Percentiles rank a stretch among this genome's conserved stretches.
Evolutionary conservation across 2,329 filamentous ascomycete genomes (phyloP).

Genomic region (Aspergillus udagawae): DNA sequence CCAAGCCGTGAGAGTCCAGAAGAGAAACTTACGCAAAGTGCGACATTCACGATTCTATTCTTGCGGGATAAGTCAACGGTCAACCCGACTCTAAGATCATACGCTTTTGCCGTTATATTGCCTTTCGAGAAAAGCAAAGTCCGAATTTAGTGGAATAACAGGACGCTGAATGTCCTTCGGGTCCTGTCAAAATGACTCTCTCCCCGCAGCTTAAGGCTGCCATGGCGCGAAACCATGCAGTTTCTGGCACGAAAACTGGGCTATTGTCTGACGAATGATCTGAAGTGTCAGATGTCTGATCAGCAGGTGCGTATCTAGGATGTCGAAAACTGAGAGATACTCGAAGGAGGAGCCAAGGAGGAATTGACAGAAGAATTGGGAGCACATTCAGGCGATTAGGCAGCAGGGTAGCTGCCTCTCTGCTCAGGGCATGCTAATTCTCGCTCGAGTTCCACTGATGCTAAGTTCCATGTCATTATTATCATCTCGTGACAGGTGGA

Average conservation of each 20-base stretch:
- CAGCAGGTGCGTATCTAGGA: neutral
- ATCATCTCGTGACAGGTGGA: neutral
- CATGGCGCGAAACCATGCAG: neutral
- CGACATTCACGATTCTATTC: neutral
- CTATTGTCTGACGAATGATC: neutral
- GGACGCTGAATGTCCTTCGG: neutral
- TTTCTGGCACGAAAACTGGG: neutral
- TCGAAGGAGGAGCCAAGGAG: no score
- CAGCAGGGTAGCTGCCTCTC: no score
- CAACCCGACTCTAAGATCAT: neutral
- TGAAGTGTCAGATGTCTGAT: neutral
- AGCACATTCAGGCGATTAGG: no score
- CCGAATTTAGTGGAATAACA: neutral
- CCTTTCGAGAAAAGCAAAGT: neutral
- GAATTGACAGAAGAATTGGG: no score
- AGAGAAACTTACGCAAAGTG: neutral
- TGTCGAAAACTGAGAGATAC: no score
- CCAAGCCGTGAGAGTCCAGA: neutral
- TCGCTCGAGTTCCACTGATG: no score
- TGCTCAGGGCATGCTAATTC: no score
- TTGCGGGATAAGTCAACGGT: neutral
- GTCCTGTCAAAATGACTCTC: neutral
- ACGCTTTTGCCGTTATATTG: neutral
- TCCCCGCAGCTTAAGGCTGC: neutral
- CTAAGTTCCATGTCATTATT: neutral